Percentiles rank a stretch among this genome's conserved stretches.
phyloP scores from a whole-genome alignment of 495 filamentous ascomycete genomes.

The Penicillium flavigenum region DNA sequence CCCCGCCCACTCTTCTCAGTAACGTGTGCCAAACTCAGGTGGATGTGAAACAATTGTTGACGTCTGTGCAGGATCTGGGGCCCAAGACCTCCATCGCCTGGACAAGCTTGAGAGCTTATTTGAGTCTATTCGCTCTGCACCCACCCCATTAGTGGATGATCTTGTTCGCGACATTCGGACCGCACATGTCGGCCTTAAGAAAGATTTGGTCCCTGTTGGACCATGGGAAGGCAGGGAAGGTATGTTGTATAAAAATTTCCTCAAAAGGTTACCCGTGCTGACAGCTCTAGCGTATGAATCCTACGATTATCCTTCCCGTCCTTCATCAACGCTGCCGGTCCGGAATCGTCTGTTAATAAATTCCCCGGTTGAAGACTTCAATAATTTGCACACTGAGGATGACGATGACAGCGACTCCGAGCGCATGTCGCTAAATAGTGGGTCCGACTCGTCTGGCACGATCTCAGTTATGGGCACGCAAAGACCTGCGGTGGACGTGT shows the following conservation, averaged over 20 bases:
- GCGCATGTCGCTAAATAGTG: slow-evolving; percentile 20
- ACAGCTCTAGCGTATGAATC: slow-evolving; percentile 21
- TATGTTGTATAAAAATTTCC: slow-evolving; percentile 10
- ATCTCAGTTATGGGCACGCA: slow-evolving; percentile 29
- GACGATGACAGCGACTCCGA: slow-evolving; percentile 19
- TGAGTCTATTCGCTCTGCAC: slow-evolving; percentile 42
- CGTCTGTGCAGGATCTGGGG: slow-evolving; percentile 24
- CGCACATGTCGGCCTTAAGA: slow-evolving; percentile 24
- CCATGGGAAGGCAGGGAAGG: slow-evolving; percentile 36
- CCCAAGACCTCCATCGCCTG: slow-evolving; percentile 29
- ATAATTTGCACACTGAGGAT: slow-evolving; percentile 11
- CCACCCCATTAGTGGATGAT: slow-evolving; percentile 34
- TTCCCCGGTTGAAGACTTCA: slow-evolving; percentile 13
- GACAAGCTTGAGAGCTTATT: slow-evolving; percentile 41
- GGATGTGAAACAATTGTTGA: neutral
- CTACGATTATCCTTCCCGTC: slow-evolving; percentile 14
- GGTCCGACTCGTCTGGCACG: slow-evolving; percentile 28
- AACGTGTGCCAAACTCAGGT: neutral
- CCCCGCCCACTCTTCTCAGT: neutral
- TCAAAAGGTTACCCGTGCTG: neutral
- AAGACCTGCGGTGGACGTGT: slow-evolving; percentile 38
- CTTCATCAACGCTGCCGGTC: slow-evolving; percentile 15
- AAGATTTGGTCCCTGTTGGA: slow-evolving; percentile 22
- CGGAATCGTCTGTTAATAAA: slow-evolving; percentile 7
- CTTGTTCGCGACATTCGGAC: slow-evolving; percentile 38